phyloP scores from a whole-genome alignment of 768 basidiomycete genomes.

The Boletus tomentosulus region DNA sequence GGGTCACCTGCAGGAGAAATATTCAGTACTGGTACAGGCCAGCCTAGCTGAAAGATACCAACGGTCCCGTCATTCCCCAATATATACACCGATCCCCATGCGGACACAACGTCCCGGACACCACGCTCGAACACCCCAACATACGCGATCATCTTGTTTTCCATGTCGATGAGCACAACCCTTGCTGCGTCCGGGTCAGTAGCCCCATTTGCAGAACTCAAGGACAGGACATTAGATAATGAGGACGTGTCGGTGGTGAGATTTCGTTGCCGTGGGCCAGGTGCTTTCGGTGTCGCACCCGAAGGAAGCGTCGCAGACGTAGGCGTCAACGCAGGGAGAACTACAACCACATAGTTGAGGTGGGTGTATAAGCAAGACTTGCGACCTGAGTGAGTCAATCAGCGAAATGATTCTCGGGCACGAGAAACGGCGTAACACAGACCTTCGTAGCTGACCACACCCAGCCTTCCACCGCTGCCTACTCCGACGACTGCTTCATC shows the following conservation, averaged over 20 bases:
- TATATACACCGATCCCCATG: constrained; percentile 78
- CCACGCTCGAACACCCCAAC: constrained; percentile 78
- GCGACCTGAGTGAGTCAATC: constrained; percentile 13
- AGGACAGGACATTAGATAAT: constrained; percentile 2
- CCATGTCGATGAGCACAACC: constrained; percentile 85
- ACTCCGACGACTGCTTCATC: constrained; percentile 92
- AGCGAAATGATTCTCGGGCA: neutral
- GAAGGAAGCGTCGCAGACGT: constrained; percentile 44
- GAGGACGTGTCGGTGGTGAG: constrained; percentile 14
- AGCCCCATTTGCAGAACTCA: constrained; percentile 36
- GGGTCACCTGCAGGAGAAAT: constrained; percentile 44
- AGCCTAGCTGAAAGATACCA: constrained; percentile 15
- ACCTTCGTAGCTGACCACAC: constrained; percentile 94
- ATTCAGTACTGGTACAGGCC: neutral
- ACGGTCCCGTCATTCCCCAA: constrained; percentile 78
- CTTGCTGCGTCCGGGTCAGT: constrained; percentile 62
- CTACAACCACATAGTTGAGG: constrained; percentile 82
- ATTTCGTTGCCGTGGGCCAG: constrained; percentile 21
- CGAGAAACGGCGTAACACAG: neutral
- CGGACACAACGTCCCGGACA: constrained; percentile 76
- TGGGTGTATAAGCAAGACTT: constrained; percentile 77
- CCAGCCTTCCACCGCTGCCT: constrained; percentile 73
- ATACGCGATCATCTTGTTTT: constrained; percentile 88
- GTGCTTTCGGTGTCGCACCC: constrained; percentile 55
- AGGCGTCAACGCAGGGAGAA: constrained; percentile 80